phyloP scores from a whole-genome alignment of 495 filamentous ascomycete genomes.

The Penicillium cosmopolitanum region DNA sequence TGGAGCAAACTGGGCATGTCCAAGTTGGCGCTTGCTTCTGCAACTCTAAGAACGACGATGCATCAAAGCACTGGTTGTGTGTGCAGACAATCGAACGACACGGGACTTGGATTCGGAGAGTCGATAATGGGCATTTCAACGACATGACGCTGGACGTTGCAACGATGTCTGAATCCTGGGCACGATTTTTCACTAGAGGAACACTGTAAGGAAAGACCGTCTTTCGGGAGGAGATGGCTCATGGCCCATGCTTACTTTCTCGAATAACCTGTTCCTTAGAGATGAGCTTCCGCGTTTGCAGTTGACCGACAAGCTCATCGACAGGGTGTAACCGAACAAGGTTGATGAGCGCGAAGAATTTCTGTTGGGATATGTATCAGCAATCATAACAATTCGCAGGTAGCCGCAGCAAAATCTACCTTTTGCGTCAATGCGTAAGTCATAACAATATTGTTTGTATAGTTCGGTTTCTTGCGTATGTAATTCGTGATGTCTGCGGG shows the following conservation, averaged over 20 bases:
- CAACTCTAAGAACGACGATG: constrained; percentile 86
- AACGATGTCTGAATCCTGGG: constrained; percentile 84
- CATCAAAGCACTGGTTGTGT: constrained; percentile 96
- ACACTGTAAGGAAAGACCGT: not conserved
- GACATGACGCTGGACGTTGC: constrained; percentile 87
- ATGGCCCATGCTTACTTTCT: constrained; percentile 67
- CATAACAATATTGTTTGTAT: constrained; percentile 76
- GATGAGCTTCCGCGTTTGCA: constrained; percentile 71
- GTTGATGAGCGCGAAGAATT: constrained; percentile 73
- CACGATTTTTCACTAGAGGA: constrained; percentile 70
- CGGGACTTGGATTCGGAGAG: constrained; percentile 76
- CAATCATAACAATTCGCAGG: not conserved
- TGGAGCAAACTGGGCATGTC: constrained; percentile 91
- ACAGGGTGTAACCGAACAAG: constrained; percentile 75
- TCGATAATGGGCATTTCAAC: constrained; percentile 88
- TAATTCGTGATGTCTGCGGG: constrained; percentile 86
- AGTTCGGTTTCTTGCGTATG: constrained; percentile 68
- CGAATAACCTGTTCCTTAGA: constrained; percentile 76
- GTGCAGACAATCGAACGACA: constrained; percentile 78
- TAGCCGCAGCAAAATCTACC: constrained; percentile 49
- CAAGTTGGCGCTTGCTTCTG: constrained; percentile 96
- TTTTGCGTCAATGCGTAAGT: constrained; percentile 92
- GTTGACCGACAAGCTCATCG: constrained; percentile 67
- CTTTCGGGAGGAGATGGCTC: too few relatives aligned
- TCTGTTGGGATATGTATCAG: constrained; percentile 51